Base-by-base conservation (phyloP, 257 asterid species). In the Solanum dulcamara region DNA sequence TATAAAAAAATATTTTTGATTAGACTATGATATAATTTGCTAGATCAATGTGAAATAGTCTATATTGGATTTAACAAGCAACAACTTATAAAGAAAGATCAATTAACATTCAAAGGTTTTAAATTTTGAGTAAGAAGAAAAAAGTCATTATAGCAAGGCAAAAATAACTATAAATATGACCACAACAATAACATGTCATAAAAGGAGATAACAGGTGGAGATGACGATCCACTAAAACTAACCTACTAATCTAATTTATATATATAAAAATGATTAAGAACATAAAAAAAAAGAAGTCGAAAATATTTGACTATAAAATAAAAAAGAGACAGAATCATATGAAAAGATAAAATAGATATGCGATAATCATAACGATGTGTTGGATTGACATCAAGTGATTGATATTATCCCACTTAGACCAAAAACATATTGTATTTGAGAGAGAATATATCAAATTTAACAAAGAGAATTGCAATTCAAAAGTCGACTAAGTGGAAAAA, bases 381-480 rank as follows among this genome's bases (percentile, higher is more conserved):
- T 38, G 10, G 7, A 38, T 38, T 6, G 6, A 9, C 10, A 9
- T 38, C 7, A 38, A 38, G 42, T 7, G 7, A 38, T 38, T 7
- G 7, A 38, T 51, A 51, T 7, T 17, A 51, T 17, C 9, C 4
- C 17, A 6, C 20, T 22, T 51, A 18, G 6, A 55, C 13, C 20
- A 50, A n/a, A n/a, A 22, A 1, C 1, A 20, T 20, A 0, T 10
- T 8, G 0, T 22, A n/a, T 9, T n/a, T 0, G 0, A 22, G 2
- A 5, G 13, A 0, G 9, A 2, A 55, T 55, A 9, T 55, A 55
- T 55, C 30, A 55, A 55, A 55, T 55, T 32, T 67, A 7, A 15
- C 8, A 33, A 67, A 67, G 72, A 64, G 72, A 33, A 30, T 64
- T 28, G 18, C 22, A 17, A 14, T 32, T 55, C 7, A 67, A 67